phyloP scores from a whole-genome alignment of 2,329 filamentous ascomycete species.

The Cordyceps militaris region DNA sequence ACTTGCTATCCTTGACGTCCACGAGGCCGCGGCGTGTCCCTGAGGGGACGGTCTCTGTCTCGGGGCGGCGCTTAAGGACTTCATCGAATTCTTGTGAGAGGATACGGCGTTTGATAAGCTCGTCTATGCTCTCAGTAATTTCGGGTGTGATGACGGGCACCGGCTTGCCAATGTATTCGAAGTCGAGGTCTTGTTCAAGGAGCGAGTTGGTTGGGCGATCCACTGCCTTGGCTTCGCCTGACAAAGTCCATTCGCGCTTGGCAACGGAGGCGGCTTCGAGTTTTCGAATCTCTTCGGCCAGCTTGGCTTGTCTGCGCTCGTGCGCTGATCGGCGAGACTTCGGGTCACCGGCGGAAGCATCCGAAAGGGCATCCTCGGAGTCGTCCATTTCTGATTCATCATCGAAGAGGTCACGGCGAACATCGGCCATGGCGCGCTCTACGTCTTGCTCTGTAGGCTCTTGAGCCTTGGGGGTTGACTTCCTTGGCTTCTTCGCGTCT shows the following conservation, averaged over 20 bases:
- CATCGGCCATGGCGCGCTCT: conserved; percentile 75
- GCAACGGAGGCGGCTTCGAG: conserved; percentile 84
- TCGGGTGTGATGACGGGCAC: conserved; percentile 91
- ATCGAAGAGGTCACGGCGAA: conserved; percentile 85
- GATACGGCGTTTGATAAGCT: conserved; percentile 89
- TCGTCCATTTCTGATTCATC: conserved; percentile 60
- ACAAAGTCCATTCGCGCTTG: conserved; percentile 83
- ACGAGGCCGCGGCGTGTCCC: conserved; percentile 63
- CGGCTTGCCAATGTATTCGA: conserved; percentile 90
- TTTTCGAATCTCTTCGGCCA: conserved; percentile 83
- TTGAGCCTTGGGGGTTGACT: conserved; percentile 34
- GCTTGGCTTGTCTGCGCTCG: conserved; percentile 76
- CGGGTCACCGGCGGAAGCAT: conserved; percentile 61
- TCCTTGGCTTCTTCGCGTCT: conserved; percentile 39
- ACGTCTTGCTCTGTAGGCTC: conserved; percentile 58
- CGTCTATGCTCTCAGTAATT: conserved; percentile 83
- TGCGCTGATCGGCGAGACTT: conserved; percentile 74
- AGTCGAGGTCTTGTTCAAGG: conserved; percentile 90
- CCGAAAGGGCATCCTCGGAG: conserved; percentile 45
- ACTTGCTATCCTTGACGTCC: conserved; percentile 80
- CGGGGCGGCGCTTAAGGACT: conserved; percentile 73
- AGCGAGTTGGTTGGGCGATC: conserved; percentile 87
- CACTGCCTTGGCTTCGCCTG: conserved; percentile 76
- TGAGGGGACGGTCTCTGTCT: conserved; percentile 55
- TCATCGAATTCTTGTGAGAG: conserved; percentile 89